Evolutionary conservation across 768 basidiomycete genomes (phyloP).

Genomic region (Leucosporidium yakuticum): DNA sequence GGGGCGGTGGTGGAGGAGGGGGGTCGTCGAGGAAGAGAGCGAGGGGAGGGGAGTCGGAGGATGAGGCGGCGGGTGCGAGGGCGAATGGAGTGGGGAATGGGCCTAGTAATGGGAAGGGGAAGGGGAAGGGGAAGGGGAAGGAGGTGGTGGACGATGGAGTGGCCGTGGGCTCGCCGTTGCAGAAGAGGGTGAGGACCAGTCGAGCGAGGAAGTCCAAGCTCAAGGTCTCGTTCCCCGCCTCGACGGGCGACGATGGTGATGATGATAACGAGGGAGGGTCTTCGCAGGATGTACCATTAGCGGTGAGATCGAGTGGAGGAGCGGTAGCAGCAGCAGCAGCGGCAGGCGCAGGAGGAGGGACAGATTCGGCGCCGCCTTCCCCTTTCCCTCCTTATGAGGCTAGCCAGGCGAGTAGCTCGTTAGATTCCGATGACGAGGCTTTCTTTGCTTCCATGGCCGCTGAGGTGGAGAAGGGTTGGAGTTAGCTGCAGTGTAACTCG

Average conservation of each 20-base stretch:
- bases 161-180: slow-evolving; percentile 14
- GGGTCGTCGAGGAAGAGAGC: background rate
- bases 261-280: background rate
- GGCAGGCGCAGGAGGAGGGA: background rate
- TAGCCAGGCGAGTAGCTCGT: slow-evolving; percentile 23
- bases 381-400: background rate
- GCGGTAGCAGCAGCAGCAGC: no score
- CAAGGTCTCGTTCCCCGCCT: slow-evolving; percentile 24
- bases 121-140: background rate
- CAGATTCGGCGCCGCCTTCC: background rate
- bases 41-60: background rate
- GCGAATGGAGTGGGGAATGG: no score
- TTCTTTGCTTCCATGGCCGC: slow-evolving; percentile 27
- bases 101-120: no score
- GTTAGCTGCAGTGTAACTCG: background rate
- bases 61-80: background rate
- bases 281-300: background rate
- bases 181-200: slow-evolving; percentile 32
- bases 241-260: slow-evolving; percentile 1
- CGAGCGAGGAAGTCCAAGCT: slow-evolving; percentile 13
- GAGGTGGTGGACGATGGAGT: background rate
- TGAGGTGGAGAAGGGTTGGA: slow-evolving; percentile 24
- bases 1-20: background rate
- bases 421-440: slow-evolving; percentile 29
- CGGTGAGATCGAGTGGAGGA: no score